These are phyloP conservation scores for Magnusiomyces suaveolens DNA, from an alignment of 1,139 yeast species.

Conservation along the genomic window DNA sequence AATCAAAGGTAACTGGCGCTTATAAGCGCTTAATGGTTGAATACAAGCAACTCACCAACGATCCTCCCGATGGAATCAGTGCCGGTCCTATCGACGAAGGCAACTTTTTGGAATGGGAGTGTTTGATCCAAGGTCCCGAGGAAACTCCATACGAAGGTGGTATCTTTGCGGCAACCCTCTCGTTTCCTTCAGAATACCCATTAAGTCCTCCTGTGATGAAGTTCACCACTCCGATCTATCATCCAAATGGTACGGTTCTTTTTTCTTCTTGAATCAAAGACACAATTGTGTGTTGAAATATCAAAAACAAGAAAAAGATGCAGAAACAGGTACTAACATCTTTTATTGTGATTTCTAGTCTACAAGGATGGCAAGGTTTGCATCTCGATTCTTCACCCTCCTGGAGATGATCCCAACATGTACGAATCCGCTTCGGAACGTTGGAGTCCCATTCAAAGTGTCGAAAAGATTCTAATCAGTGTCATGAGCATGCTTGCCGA, in stretches of 20 bases:
- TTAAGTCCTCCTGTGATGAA: conserved; percentile 79
- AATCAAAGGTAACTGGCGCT: conserved; percentile 43
- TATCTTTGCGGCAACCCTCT: conserved; percentile 70
- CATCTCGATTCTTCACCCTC: conserved; percentile 86
- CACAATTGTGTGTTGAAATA: no score
- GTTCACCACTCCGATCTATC: conserved; percentile 77
- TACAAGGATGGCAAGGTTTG: conserved; percentile 94
- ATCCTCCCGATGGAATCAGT: conserved; percentile 89
- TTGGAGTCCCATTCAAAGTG: conserved; percentile 97
- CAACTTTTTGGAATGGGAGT: conserved; percentile 81
- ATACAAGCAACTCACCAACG: conserved; percentile 71
- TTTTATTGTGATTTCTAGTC: conserved; percentile 27
- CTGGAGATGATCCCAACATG: conserved; percentile 95
- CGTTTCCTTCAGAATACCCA: conserved; percentile 87
- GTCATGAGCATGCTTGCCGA: conserved; percentile 72
- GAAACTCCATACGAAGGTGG: conserved; percentile 93
- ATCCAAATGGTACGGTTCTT: conserved; percentile 53
- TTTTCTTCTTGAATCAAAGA: no score
- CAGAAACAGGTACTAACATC: not conserved
- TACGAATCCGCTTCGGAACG: conserved; percentile 92
- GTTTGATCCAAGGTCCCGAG: conserved; percentile 85
- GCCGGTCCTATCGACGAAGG: conserved; percentile 87
- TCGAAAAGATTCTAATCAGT: conserved; percentile 83
- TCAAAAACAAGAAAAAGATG: not conserved
- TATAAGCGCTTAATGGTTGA: conserved; percentile 80